Evolutionary conservation across 164 flowering plant species (phyloP), one percentile per base, ranked within the genome.

Genomic region (Stephania cephalantha): DNA sequence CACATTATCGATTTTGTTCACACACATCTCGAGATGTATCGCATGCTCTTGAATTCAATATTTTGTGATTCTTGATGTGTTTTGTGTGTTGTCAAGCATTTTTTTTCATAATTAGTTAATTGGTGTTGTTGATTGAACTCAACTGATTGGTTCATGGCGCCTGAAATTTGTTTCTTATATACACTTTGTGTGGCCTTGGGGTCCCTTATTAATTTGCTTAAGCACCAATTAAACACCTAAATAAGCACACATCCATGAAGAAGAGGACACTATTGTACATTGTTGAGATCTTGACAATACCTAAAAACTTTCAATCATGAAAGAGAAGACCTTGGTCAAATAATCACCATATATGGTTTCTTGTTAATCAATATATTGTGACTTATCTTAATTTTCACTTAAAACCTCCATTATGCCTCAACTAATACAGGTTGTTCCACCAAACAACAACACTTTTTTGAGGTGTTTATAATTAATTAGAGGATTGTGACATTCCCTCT

Each of bases 371-470:
- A 35, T 31, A 35, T 46, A 15, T 35, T 35, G 69, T 68, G 25
- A 25, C 25, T 68, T 68, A 68, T 15, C 70, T 35, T 68, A 30
- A 68, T 68, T 7, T 68, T 30, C 70, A 68, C 46, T 35, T 68
- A 68, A 67, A 31, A 17, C 17, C 15, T 35, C 18, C 70, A 68
- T 68, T 35, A 68, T 68, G 4, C 7, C 46, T 42, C 70, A 68
- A 68, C 46, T 30, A 68, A 31, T 35, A 35, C 70, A 31, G 70
- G 20, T 68, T 68, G 70, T 68, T 68, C 70, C 17, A 68, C 70
- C 70, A 68, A 68, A 30, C 46, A 68, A 68, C 45, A 17, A 18
- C 70, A 68, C 70, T 68, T 31, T 68, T 46, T 68, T 68, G 2
- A 68, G 46, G 46, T 15, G 46, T 12, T 31, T 46, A 68, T 30